A percentile compares a stretch with the other conserved stretches of the same genome.
phyloP scores from a whole-genome alignment of 495 filamentous ascomycete genomes.

The Parathielavia hyrcaniae region DNA sequence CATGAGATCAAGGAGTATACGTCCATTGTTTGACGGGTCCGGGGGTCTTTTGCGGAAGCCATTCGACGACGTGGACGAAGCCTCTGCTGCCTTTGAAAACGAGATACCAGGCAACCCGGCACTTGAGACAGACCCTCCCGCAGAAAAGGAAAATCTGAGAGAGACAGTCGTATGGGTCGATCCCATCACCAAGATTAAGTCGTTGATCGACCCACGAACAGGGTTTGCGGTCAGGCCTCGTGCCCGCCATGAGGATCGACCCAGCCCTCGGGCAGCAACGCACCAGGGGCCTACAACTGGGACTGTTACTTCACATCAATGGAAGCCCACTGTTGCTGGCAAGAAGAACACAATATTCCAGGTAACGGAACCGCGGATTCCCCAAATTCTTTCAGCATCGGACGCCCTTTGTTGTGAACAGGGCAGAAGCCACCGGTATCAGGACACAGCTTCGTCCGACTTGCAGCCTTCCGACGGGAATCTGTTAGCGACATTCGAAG shows the following conservation, averaged over 20 bases:
- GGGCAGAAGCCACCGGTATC: conserved; percentile 3
- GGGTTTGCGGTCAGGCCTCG: conserved; percentile 25
- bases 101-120: too few species aligned
- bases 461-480: conserved; percentile 15
- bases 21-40: conserved; percentile 28
- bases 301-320: conserved; percentile 13
- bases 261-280: not conserved
- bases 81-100: not conserved
- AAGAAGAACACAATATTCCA: conserved; percentile 31
- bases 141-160: conserved; percentile 14
- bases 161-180: conserved; percentile 59
- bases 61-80: conserved; percentile 31
- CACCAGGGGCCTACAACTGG: not conserved
- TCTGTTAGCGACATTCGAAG: conserved; percentile 27
- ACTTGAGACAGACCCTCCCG: not conserved
- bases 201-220: conserved; percentile 35
- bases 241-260: not conserved
- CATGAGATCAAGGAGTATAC: not conserved
- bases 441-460: not conserved
- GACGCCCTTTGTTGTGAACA: conserved; percentile 4
- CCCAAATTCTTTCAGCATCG: conserved; percentile 28
- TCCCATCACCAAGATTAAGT: conserved; percentile 53
- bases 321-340: conserved; percentile 31
- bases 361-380: conserved; percentile 35
- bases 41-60: conserved; percentile 36